Conservation (phyloP, 2,329 filamentous ascomycete genomes). For the Ambrosiella cleistominuta region DNA sequence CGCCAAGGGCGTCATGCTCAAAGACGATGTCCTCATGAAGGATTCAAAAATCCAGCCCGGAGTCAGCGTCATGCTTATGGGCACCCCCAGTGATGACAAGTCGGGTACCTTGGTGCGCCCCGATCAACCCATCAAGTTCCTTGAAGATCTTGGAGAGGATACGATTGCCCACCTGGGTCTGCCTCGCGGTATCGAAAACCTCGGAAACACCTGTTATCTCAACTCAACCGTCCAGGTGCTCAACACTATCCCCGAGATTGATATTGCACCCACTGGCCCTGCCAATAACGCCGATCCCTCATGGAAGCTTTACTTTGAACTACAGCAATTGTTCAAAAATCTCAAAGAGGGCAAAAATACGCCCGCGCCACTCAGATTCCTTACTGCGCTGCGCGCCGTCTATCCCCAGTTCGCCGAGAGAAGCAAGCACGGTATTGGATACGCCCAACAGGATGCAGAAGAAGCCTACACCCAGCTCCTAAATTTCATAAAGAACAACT, state of each 20-base stretch:
- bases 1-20: constrained; percentile 84
- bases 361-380: constrained; percentile 68
- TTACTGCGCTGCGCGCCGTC: constrained; percentile 57
- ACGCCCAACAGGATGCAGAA: constrained; percentile 95
- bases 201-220: constrained; percentile 96
- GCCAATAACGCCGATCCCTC: constrained; percentile 29
- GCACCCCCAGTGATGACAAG: constrained; percentile 53
- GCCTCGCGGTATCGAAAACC: constrained; percentile 74
- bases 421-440: constrained; percentile 64
- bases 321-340: constrained; percentile 46
- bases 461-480: constrained; percentile 97
- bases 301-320: constrained; percentile 10
- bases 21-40: constrained; percentile 79
- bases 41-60: constrained; percentile 72
- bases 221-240: constrained; percentile 94
- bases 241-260: constrained; percentile 75
- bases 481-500: constrained; percentile 46
- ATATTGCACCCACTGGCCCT: constrained; percentile 48
- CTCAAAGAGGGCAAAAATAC: constrained; percentile 64
- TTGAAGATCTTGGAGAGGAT: constrained; percentile 95
- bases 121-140: constrained; percentile 66
- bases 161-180: constrained; percentile 70
- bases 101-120: constrained; percentile 48
- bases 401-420: constrained; percentile 91
- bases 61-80: constrained; percentile 91